Evolutionary conservation across 148 eudicot species (phyloP).

Genomic region (Agrostemma githago): DNA sequence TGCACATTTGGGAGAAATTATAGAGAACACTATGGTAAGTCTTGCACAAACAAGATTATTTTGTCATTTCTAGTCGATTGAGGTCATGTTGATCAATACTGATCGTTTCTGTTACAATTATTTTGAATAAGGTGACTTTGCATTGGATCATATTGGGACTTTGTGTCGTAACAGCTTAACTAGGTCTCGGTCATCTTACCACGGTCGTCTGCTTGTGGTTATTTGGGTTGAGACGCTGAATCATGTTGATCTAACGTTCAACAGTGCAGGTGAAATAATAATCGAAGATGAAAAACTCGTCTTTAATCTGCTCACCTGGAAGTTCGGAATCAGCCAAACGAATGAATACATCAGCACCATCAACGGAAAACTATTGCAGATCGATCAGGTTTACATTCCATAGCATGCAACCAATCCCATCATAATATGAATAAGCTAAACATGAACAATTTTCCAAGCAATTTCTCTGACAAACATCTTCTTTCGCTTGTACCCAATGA

Average conservation of each 20-base stretch:
- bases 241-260: no score
- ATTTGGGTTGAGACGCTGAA: no score
- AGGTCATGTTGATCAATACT: no score
- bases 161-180: no score
- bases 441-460: conserved; percentile 46
- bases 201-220: no score
- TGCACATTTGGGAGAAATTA: conserved; percentile 23
- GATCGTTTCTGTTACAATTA: no score
- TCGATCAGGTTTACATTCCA: conserved; percentile 41
- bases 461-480: conserved; percentile 22
- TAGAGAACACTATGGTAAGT: not conserved
- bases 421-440: conserved; percentile 32
- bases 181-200: no score
- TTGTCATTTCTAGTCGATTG: no score
- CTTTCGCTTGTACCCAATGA: not conserved
- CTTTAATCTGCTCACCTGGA: not conserved
- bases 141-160: no score
- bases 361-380: conserved; percentile 12
- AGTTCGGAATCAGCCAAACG: conserved; percentile 35
- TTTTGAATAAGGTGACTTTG: no score
- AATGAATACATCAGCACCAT: conserved; percentile 35
- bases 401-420: conserved; percentile 38
- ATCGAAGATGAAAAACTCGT: no score
- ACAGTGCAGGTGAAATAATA: no score
- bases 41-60: not conserved